Conservation (phyloP, 208 protist species). For the Herpetomonas samuelpessoai region DNA sequence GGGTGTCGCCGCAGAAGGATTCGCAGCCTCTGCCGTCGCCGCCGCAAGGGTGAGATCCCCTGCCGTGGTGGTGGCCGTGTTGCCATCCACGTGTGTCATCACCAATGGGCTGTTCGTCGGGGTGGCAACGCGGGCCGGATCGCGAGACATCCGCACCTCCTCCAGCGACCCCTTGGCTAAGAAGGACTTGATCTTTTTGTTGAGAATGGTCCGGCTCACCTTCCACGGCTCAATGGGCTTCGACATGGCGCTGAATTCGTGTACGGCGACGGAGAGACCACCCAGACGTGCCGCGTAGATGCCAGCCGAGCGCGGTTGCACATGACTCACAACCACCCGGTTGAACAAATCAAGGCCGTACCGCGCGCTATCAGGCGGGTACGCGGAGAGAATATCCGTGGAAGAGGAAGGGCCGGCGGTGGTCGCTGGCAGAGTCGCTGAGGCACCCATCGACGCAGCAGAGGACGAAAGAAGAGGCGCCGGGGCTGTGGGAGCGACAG, state of each 20-base stretch:
- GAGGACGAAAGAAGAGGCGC: background rate
- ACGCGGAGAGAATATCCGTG: background rate
- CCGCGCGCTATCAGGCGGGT: constrained; percentile 29
- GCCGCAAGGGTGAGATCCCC: no score
- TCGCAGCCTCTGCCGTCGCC: no score
- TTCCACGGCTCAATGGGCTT: constrained; percentile 50
- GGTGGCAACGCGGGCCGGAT: background rate
- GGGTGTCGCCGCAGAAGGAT: no score
- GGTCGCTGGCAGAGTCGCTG: no score
- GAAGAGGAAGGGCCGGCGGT: background rate
- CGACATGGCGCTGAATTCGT: constrained; percentile 78
- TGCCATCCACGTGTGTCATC: no score
- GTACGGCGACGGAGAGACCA: constrained; percentile 62
- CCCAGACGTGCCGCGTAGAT: constrained; percentile 70
- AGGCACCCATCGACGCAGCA: constrained; percentile 10
- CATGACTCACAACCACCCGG: constrained; percentile 60
- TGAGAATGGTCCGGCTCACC: constrained; percentile 14
- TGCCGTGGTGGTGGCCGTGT: no score
- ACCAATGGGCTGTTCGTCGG: no score
- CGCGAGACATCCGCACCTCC: constrained; percentile 27
- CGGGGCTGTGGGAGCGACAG: background rate
- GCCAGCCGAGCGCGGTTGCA: constrained; percentile 30
- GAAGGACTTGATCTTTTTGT: constrained; percentile 23
- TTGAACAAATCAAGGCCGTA: constrained; percentile 67
- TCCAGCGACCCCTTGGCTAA: constrained; percentile 42